These are phyloP conservation scores for Dalbergia cultrata DNA, from an alignment of 306 rosid species.

Conservation along the genomic window DNA sequence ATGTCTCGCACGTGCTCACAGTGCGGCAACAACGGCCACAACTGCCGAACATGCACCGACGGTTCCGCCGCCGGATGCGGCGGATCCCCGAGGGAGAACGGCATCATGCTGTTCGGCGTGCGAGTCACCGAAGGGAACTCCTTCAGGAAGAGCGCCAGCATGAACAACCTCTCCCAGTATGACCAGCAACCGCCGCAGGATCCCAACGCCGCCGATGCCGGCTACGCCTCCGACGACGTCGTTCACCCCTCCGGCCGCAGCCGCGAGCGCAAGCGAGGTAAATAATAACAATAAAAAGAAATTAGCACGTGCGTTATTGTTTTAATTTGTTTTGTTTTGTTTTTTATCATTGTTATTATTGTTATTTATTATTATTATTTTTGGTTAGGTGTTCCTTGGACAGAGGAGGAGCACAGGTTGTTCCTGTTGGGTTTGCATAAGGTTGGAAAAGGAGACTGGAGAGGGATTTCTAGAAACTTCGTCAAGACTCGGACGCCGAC, in stretches of 20 bases:
- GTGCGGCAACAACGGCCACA: slow-evolving; percentile 89
- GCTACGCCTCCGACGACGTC: slow-evolving; percentile 89
- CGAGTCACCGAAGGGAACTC: slow-evolving; percentile 62
- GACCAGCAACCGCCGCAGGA: slow-evolving; percentile 64
- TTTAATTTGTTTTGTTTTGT: not conserved
- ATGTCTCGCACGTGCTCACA: slow-evolving; percentile 91
- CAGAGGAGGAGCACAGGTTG: slow-evolving; percentile 85
- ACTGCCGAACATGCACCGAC: slow-evolving; percentile 78
- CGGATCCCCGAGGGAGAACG: slow-evolving; percentile 47
- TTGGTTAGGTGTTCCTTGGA: slow-evolving; percentile 80
- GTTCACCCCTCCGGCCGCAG: slow-evolving; percentile 80
- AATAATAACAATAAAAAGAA: not conserved
- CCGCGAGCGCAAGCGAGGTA: slow-evolving; percentile 91
- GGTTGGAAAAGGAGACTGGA: slow-evolving; percentile 96
- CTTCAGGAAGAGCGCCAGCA: slow-evolving; percentile 87
- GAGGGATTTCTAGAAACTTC: slow-evolving; percentile 93
- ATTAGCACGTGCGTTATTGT: not conserved
- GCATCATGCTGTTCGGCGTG: slow-evolving; percentile 89
- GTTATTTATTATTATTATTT: not conserved
- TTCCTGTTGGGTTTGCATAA: slow-evolving; percentile 80
- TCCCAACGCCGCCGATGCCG: slow-evolving; percentile 70
- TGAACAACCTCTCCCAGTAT: slow-evolving; percentile 82
- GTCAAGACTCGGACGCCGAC: slow-evolving; percentile 94
- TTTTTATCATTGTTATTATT: not conserved
- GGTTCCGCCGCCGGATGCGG: not conserved